Conservation (phyloP, 345 rosid species). For the Luvunga scandens region DNA sequence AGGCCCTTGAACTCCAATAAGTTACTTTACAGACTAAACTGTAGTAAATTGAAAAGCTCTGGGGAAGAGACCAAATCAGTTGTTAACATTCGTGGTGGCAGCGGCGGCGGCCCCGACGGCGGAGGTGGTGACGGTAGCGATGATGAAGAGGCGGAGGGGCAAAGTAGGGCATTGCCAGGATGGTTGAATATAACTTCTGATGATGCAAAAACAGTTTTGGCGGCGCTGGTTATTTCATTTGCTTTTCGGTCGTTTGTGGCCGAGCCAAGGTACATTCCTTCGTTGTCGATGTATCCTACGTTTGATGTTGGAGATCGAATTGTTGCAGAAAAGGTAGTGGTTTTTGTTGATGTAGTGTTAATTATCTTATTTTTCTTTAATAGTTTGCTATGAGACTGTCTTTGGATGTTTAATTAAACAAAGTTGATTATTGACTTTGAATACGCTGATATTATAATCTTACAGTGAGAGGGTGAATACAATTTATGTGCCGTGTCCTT, state of each 20-base stretch:
- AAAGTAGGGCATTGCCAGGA: constrained; percentile 61
- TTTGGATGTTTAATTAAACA: background rate
- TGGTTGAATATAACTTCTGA: constrained; percentile 71
- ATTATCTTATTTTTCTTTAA: background rate
- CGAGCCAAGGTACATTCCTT: constrained; percentile 95
- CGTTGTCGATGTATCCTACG: constrained; percentile 98
- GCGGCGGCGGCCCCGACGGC: constrained; percentile 36
- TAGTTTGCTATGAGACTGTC: background rate
- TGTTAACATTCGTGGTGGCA: constrained; percentile 28
- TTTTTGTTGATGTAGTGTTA: background rate
- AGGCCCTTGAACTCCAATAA: constrained; percentile 8
- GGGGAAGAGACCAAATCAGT: constrained; percentile 43
- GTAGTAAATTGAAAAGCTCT: constrained; percentile 42
- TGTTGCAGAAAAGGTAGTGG: constrained; percentile 84
- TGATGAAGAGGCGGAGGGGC: constrained; percentile 43
- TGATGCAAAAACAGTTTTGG: constrained; percentile 78
- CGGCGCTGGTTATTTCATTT: constrained; percentile 65
- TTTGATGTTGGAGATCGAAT: constrained; percentile 94
- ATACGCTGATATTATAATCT: background rate
- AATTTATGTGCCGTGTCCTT: background rate
- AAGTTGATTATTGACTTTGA: background rate
- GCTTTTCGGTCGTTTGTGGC: constrained; percentile 86
- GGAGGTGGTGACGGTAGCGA: constrained; percentile 50
- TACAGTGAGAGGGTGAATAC: background rate
- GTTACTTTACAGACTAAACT: constrained; percentile 28